Evolutionary conservation across 2,329 filamentous ascomycete species (phyloP), one percentile per base, ranked within the genome.

Genomic region (Penicillium occitanis): DNA sequence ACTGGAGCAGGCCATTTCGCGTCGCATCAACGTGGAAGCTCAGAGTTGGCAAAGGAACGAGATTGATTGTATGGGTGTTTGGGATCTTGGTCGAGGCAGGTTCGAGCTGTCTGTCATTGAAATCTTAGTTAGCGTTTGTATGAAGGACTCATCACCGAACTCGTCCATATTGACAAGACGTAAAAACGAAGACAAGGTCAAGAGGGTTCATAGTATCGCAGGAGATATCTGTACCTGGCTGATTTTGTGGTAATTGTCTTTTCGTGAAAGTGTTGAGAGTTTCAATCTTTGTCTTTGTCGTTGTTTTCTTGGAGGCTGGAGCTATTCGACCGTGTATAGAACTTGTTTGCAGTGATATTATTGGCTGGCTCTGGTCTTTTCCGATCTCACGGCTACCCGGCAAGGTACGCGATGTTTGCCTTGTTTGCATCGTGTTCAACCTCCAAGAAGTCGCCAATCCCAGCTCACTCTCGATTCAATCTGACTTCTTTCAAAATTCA

Each of bases 231-330:
- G 50, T 33, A 53, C 25, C 25, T 57, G 17, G 13, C 13, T 22
- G 3, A 35, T 35, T 55, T 53, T 30, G 50, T 33, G 30, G n/a
- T 13, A 14, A n/a, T 33, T 19, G 53, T n/a, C 5, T 17, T 7
- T 55, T 37, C 14, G 17, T 22, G 53, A 13, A 37, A 25, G 33
- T 14, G 10, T 40, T 57, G n/a, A 40, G 30, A 14, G 33, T 3
- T 19, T 37, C 17, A 55, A 19, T 53, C 11, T 30, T n/a, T 53
- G 50, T 55, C 51, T n/a, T 35, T 55, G 51, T 55, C 30, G 51
- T 55, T 55, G 51, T 55, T 35, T 33, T n/a, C 33, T 57, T 57
- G 19, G 10, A 57, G 53, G 33, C 51, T 55, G 51, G 51, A 55
- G 51, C 28, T 53, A 55, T 30, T n/a, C 5, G 25, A 35, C 22